A percentile compares a stretch with the other conserved stretches of the same genome.
Evolutionary conservation across 129 eudicot species (phyloP).

Genomic region (Artemisia annua): DNA sequence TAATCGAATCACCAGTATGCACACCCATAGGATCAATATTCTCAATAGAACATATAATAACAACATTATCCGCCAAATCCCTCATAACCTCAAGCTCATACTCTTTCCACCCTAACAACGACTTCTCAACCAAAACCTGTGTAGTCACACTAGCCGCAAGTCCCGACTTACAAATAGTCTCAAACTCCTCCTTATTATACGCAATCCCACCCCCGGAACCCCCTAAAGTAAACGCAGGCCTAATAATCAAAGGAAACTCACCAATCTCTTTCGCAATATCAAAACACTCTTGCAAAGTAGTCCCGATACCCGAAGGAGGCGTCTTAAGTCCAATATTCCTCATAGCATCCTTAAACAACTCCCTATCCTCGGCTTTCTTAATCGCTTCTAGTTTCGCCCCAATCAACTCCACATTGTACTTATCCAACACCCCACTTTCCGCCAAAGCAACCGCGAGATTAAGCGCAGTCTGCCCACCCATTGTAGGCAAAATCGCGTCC

Average conservation of each 20-base stretch:
- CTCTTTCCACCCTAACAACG: conserved; percentile 94
- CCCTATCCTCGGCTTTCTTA: conserved; percentile 96
- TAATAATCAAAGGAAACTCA: conserved; percentile 87
- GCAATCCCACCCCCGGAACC: conserved; percentile 99
- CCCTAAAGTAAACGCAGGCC: conserved; percentile 94
- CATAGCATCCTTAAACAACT: conserved; percentile 93
- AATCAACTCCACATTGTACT: conserved; percentile 82
- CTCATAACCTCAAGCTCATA: conserved; percentile 97
- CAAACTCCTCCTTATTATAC: conserved; percentile 87
- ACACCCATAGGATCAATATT: conserved; percentile 94
- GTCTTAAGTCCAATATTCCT: conserved; percentile 82
- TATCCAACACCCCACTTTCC: conserved; percentile 77
- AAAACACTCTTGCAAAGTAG: conserved; percentile 75
- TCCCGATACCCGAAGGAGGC: conserved; percentile 92
- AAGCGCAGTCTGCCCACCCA: conserved; percentile 99
- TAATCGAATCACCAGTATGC: conserved; percentile 91
- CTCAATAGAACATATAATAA: conserved; percentile 89
- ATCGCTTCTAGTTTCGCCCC: conserved; percentile 97
- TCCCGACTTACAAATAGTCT: conserved; percentile 89
- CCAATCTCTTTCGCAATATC: conserved; percentile 75
- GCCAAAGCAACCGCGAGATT: conserved; percentile 96
- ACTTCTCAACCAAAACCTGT: conserved; percentile 94
- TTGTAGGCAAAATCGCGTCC: conserved; percentile 86
- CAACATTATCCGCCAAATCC: conserved; percentile 96
- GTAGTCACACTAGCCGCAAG: conserved; percentile 89